Evolutionary conservation across 2,329 filamentous ascomycete species (phyloP), one percentile per base, ranked within the genome.

Genomic region (Tolypocladium guangdongense): DNA sequence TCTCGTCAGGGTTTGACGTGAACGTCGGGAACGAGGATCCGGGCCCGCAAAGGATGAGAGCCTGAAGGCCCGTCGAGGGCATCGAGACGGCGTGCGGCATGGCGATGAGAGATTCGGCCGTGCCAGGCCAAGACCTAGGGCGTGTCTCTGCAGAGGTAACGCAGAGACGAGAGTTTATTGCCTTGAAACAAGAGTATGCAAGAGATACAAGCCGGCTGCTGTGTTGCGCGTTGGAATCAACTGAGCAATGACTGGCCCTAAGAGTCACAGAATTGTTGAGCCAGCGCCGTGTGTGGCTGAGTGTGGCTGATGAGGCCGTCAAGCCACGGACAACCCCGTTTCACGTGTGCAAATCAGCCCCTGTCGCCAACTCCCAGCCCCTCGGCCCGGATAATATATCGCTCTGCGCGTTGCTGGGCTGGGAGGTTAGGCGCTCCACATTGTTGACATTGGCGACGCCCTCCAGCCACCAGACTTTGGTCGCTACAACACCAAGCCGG

Each of bases 1-100:
- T 84, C 64, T 91, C 86, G 70, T 87, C 83, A 6, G 88, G 86
- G 57, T 85, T 88, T 3, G 87, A 84, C 2, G 87, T 91, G 66
- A 93, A 92, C 1, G 88, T 92, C 47, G 86, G 84, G 60, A 93
- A 86, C 0, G 86, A 90, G 10, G 86, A 88, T 52, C 88, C 88
- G 27, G 88, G 88, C 4, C 88, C 88, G 66, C 88, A 93, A 50
- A 93, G 78, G 55, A 93, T 89, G 59, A 93, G 73, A 62, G 88
- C 88, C 74, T 92, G 88, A 60, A 93, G 84, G 72, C 87, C 87
- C 54, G 86, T 82, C 54, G 85, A 78, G 62, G 87, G 84, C 74
- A 87, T 83, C 30, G 83, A 78, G 51, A 82, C 80, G 56, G 86
- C 86, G 75, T 90, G 87, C 63, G 87, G 87, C 87, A 91, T 90